These are phyloP conservation scores for Rehmannia glutinosa DNA, from an alignment of 257 asterid genomes.

Conservation along the genomic window DNA sequence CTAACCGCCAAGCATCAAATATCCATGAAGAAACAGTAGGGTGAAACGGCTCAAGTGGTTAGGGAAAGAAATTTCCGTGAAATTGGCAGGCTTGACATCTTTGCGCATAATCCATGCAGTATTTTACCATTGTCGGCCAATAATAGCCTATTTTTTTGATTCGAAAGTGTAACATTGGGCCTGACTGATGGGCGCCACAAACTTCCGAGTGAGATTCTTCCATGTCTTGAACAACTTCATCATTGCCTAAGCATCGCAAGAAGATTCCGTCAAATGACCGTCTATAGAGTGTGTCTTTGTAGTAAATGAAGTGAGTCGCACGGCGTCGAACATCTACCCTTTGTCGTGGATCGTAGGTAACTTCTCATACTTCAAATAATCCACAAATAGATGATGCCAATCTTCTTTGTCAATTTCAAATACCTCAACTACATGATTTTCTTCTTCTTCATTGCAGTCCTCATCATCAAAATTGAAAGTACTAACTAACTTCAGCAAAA, in stretches of 20 bases:
- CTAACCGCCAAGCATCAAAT: neutral
- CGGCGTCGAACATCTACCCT: no score
- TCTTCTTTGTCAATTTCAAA: neutral
- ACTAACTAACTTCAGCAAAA: neutral
- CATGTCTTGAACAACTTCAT: no score
- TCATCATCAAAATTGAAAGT: neutral
- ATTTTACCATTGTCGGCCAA: neutral
- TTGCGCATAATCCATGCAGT: neutral
- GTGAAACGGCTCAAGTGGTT: neutral
- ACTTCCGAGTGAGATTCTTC: no score
- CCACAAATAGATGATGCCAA: neutral
- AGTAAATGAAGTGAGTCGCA: no score
- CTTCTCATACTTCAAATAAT: no score
- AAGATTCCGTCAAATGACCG: neutral
- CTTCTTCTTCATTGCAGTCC: neutral
- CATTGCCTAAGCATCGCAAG: neutral
- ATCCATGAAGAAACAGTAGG: neutral
- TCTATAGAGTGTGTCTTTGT: neutral
- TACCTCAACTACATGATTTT: neutral
- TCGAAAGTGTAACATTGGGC: no score
- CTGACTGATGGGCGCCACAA: no score
- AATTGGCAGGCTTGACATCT: neutral
- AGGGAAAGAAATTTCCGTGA: no score
- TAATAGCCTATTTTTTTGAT: neutral
- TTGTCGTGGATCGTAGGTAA: no score